Evolutionary conservation across 2,329 filamentous ascomycete genomes (phyloP).

Genomic region (Septoria linicola): DNA sequence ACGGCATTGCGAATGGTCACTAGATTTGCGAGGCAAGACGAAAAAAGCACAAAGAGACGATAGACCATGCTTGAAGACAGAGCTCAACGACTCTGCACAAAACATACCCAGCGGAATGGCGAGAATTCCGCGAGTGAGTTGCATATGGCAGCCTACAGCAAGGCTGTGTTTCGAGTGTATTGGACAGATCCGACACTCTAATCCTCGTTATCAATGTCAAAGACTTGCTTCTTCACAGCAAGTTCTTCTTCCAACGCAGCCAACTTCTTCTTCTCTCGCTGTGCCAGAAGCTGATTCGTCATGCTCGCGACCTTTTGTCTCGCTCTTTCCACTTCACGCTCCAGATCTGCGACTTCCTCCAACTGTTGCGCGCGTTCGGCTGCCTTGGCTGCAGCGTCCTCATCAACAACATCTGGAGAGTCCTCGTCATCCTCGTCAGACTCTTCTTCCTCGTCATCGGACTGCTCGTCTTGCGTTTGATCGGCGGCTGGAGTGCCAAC

Average conservation of each 20-base stretch:
- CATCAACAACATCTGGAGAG: constrained; percentile 48
- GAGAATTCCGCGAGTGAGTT: too few species aligned
- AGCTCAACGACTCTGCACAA: constrained; percentile 15
- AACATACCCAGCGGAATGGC: too few species aligned
- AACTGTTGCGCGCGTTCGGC: constrained; percentile 49
- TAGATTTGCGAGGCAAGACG: not conserved
- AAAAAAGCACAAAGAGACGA: constrained; percentile 14
- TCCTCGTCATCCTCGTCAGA: constrained; percentile 50
- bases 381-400: constrained; percentile 51
- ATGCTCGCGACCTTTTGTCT: constrained; percentile 40
- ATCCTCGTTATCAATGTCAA: constrained; percentile 39
- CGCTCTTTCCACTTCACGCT: constrained; percentile 50
- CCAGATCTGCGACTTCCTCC: constrained; percentile 57
- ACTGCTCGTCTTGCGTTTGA: constrained; percentile 32
- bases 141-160: too few species aligned
- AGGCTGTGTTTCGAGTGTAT: too few species aligned
- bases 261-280: constrained; percentile 51
- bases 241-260: constrained; percentile 54
- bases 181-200: too few species aligned
- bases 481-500: constrained; percentile 26
- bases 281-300: constrained; percentile 50
- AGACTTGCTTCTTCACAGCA: constrained; percentile 51
- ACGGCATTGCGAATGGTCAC: constrained; percentile 36
- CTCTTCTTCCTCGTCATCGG: constrained; percentile 43
- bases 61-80: not conserved